Evolutionary conservation across 2,329 filamentous ascomycete genomes (phyloP).

Genomic region (Aspergillus sergii): DNA sequence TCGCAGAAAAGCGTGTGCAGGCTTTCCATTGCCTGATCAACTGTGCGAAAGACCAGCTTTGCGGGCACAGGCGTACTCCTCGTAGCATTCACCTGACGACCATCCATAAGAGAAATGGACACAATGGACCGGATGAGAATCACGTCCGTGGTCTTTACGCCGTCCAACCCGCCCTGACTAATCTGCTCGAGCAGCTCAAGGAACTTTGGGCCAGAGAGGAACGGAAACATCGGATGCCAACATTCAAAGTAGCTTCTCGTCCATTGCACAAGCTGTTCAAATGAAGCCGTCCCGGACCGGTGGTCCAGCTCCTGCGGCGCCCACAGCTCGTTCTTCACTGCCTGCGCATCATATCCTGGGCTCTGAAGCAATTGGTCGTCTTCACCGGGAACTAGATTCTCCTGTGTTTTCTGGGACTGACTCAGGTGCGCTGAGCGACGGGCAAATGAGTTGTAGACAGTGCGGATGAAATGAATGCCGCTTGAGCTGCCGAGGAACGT

Average conservation of each 20-base stretch:
- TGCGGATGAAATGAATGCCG: constrained; percentile 62
- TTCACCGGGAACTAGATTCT: constrained; percentile 56
- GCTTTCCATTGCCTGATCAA: constrained; percentile 55
- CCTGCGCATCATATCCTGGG: constrained; percentile 12
- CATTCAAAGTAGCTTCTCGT: constrained; percentile 58
- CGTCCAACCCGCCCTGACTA: constrained; percentile 34
- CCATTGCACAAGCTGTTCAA: constrained; percentile 55
- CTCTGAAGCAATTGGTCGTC: constrained; percentile 51
- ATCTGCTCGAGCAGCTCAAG: constrained; percentile 51
- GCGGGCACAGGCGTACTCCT: constrained; percentile 40
- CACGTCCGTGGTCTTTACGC: constrained; percentile 39
- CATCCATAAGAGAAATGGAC: constrained; percentile 58
- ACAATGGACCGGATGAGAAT: constrained; percentile 53
- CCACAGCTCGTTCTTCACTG: constrained; percentile 16
- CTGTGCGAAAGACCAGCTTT: constrained; percentile 50
- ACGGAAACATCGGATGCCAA: constrained; percentile 62
- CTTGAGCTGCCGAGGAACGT: constrained; percentile 61
- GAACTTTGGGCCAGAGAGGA: constrained; percentile 57
- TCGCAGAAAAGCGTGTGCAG: constrained; percentile 51
- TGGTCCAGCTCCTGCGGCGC: constrained; percentile 38
- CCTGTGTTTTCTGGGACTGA: constrained; percentile 35
- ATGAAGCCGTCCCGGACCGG: constrained; percentile 37
- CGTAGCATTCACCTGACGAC: constrained; percentile 43
- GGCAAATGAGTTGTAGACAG: constrained; percentile 55
- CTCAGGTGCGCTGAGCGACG: constrained; percentile 34